Conservation (phyloP, 2,329 filamentous ascomycete species). For the Phyllosticta capitalensis region DNA sequence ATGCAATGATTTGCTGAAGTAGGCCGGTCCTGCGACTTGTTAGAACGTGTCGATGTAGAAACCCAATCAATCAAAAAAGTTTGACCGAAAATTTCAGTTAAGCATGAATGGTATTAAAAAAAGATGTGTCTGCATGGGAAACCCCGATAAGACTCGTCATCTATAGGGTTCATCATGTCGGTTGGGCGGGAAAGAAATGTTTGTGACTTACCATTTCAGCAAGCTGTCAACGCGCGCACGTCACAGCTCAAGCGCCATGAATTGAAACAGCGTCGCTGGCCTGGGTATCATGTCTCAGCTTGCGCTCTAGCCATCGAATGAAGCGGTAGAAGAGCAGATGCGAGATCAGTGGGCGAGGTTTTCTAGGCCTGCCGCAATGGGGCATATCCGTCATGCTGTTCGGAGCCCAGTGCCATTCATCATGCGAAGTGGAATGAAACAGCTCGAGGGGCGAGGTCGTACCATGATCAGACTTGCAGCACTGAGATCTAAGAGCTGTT, state of each 20-base stretch:
- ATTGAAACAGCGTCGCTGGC: neutral
- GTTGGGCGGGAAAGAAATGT: conserved; percentile 15
- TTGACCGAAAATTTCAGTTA: conserved; percentile 28
- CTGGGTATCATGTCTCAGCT: neutral
- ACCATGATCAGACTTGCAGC: conserved; percentile 18
- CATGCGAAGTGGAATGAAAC: conserved; percentile 39
- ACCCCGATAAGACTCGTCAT: conserved; percentile 74
- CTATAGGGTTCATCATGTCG: conserved; percentile 46
- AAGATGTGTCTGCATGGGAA: conserved; percentile 60
- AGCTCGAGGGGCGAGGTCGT: conserved; percentile 12
- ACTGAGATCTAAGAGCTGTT: conserved; percentile 1
- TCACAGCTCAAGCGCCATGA: neutral
- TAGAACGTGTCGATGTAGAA: conserved; percentile 7
- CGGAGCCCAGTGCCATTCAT: conserved; percentile 99
- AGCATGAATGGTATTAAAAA: conserved; percentile 67
- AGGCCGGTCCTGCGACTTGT: neutral
- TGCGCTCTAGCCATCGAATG: neutral
- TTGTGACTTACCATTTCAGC: conserved; percentile 10
- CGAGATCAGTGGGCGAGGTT: conserved; percentile 92
- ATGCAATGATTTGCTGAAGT: conserved; percentile 13
- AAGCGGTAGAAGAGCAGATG: neutral
- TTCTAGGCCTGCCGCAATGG: conserved; percentile 97
- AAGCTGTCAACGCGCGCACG: neutral
- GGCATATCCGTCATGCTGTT: conserved; percentile 75
- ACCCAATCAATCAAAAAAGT: neutral